Evolutionary conservation across 2,329 filamentous ascomycete genomes (phyloP).

Genomic region (Xylaria multiplex): DNA sequence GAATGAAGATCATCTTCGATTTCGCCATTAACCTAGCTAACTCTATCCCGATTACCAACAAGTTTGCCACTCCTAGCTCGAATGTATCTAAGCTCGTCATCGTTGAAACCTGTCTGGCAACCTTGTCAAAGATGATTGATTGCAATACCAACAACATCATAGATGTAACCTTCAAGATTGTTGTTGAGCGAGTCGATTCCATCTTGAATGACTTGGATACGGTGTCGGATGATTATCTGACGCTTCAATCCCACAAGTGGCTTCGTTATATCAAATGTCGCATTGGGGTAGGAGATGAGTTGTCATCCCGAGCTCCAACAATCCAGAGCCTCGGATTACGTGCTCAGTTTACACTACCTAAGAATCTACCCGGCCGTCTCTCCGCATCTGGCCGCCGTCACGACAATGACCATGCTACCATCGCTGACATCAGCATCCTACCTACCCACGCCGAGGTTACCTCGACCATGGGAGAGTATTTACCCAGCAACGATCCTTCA

Average conservation of each 20-base stretch:
- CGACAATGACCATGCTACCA: conserved; percentile 61
- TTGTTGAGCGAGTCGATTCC: conserved; percentile 33
- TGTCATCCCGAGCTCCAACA: conserved; percentile 21
- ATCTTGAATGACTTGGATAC: conserved; percentile 19
- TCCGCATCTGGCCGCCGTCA: conserved; percentile 53
- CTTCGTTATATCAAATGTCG: conserved; percentile 49
- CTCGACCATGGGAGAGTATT: conserved; percentile 55
- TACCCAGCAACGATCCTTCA: conserved; percentile 54
- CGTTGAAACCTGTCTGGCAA: conserved; percentile 47
- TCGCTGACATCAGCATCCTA: conserved; percentile 59
- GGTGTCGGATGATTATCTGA: conserved; percentile 41
- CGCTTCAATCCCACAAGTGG: conserved; percentile 47
- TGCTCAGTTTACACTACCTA: conserved; percentile 47
- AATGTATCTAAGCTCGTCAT: conserved; percentile 37
- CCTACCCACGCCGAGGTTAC: conserved; percentile 61
- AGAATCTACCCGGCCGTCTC: conserved; percentile 50
- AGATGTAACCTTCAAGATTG: conserved; percentile 42
- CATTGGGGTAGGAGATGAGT: conserved; percentile 46
- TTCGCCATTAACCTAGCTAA: conserved; percentile 15
- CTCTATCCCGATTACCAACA: not conserved
- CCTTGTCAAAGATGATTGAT: conserved; percentile 51
- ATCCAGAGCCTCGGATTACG: conserved; percentile 30
- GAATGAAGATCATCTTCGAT: conserved; percentile 23
- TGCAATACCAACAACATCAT: conserved; percentile 52
- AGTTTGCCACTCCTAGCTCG: not conserved